Base-by-base conservation (phyloP, 148 eudicot species). In the Rheum nobile region DNA sequence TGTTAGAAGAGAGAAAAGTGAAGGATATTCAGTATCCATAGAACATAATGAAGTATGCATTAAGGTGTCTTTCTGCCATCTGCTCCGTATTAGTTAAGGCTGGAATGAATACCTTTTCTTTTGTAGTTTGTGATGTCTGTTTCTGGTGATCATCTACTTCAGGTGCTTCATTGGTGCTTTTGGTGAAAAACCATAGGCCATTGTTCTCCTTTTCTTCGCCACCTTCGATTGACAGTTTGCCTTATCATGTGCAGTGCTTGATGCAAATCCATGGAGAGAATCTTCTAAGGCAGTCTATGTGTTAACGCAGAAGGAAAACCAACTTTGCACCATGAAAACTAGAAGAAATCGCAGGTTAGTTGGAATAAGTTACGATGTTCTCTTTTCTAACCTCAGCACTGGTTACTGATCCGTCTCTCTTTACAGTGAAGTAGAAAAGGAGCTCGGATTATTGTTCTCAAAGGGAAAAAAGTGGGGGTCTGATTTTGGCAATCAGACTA, bases 261-360 rank as follows among this genome's bases (percentile, higher is more conserved):
- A 95, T 73, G 85, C 86, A 43, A 95, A 95, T 80, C 98, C 97
- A 48, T 95, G 98, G 98, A 86, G 91, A 76, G 98, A 91, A 80
- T 38, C 82, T 74, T 79, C 92, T 69, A 95, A 95, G 80, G 84
- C 96, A 44, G 97, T 95, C 34, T 95, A 91, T 82, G 97, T 95
- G 42, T 84, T 95, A 71, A 95, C 98, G 8, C 98, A 88, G 38
- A 89, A 84, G 75, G 89, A 91, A 84, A 90, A 95, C 82, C 93
- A 88, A 76, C 79, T 95, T 37, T 95, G 98, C 84, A 91, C 98
- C 57, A 95, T 95, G 98, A 95, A 88, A 85, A 95, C 97, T 19
- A 89, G 97, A 67, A 87, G 80, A 78, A 88, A 83, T 75, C 96
- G 87, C 83, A 91, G 98, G 98, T 95, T 61, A 35, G 79, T 31